Evolutionary conservation across 139 green algal species (phyloP), one percentile per base, ranked within the genome.

Genomic region (Haematococcus lacustris): DNA sequence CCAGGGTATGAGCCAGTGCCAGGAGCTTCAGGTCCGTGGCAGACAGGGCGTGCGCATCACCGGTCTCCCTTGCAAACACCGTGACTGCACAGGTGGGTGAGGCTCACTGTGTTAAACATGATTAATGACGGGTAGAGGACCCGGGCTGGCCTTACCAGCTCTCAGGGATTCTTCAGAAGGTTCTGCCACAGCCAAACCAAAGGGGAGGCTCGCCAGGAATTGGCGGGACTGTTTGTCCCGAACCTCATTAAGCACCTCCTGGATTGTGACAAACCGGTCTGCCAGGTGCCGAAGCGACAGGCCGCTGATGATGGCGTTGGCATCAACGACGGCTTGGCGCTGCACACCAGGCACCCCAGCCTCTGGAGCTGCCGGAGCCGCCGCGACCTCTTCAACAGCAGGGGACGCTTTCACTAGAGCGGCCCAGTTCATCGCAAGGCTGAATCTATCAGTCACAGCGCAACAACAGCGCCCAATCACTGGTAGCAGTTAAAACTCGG

Each of bases 291-390:
- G 51, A 17, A 60, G 68, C 32, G 89, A 71, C 6, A 95, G 70
- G 0, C 90, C 88, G 37, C 68, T 83, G 69, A 97, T 96, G 47
- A 97, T 87, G 26, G 92, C 91, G 71, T 96, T 97, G 34, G 93
- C 84, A 62, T 97, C 93, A 1, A 97, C 73, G 21, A 97, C 85
- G 0, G 71, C 69, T n/a, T n/a, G n/a, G n/a, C n/a, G n/a, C n/a
- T n/a, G n/a, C n/a, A n/a, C n/a, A n/a, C n/a, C n/a, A n/a, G n/a
- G 53, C 9, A 7, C 53, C 53, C 26, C 53, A 33, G 17, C 26
- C 26, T 63, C 17, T n/a, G 53, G 26, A 63, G 33, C 53, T 26
- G 32, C 33, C 17, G 47, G 13, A 21, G 47, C 17, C 47, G 13
- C 47, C 47, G 13, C 47, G 13, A n/a, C 21, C 47, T 57, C 47